Evolutionary conservation across 2,329 filamentous ascomycete genomes (phyloP), one percentile per base, ranked within the genome.

Genomic region (Mycocentrospora acerina): DNA sequence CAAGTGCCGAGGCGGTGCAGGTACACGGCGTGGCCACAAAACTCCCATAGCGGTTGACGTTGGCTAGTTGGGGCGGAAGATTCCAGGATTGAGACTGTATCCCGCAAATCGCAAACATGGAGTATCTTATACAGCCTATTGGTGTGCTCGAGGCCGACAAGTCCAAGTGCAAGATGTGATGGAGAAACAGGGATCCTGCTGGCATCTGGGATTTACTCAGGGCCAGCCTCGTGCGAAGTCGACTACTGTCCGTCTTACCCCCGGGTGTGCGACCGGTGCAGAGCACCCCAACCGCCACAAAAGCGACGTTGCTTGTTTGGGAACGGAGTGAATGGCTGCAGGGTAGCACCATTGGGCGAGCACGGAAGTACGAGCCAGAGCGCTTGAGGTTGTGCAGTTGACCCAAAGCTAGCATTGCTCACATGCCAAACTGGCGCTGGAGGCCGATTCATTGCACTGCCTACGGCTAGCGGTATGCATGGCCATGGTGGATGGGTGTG

Each of bases 311-410:
- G 25, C 49, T 44, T 24, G 16, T 35, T 56, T 34, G 17, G 51
- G 48, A 41, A 40, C 54, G 52, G 54, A 53, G 42, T 46, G 36
- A 36, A 46, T 41, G 40, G 18, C 32, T 17, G 37, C n/a, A 36
- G 34, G 24, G 34, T 9, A 29, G 16, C 27, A 34, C 32, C 25
- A 42, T 50, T 49, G 43, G 46, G 48, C 44, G 44, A 44, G 22
- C 16, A 24, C 19, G 24, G 31, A 40, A 17, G 24, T 22, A 43
- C 31, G 14, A n/a, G 22, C 19, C 19, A 22, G 16, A 42, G 49
- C 47, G 53, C 50, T 51, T 53, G 53, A 40, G 35, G 32, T 32
- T 26, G 29, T 45, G 44, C 40, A 42, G 19, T 46, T 32, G 29
- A 22, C 22, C 29, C 40, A 38, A 26, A 22, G 19, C 19, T 22